Conservation (phyloP, 192 early-diverging fungal genomes). For the Coemansia sp. region DNA sequence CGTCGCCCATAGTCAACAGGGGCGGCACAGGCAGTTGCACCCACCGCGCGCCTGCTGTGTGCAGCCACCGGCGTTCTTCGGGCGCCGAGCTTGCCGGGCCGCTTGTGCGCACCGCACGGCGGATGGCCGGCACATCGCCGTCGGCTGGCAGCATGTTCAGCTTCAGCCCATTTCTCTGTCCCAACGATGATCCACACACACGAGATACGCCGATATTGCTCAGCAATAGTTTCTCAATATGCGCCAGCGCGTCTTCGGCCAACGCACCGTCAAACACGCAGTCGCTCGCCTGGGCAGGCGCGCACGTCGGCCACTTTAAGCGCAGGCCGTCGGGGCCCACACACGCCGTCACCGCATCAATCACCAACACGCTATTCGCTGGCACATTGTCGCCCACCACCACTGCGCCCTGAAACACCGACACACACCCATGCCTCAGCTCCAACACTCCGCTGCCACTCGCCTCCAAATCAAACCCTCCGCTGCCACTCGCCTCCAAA, state of each 20-base stretch:
- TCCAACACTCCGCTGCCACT: background rate
- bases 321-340: background rate
- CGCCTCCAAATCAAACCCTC: background rate
- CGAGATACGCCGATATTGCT: constrained; percentile 22
- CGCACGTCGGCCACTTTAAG: constrained; percentile 34
- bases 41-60: constrained; percentile 11
- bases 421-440: constrained; percentile 5
- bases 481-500: background rate
- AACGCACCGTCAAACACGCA: background rate
- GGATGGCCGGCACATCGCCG: constrained; percentile 7
- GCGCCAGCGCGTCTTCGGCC: constrained; percentile 15
- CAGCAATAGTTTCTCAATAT: constrained; percentile 31
- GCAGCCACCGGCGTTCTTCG: constrained; percentile 21
- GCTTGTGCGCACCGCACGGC: constrained; percentile 5
- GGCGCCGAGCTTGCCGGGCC: constrained; percentile 30
- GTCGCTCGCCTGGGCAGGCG: background rate
- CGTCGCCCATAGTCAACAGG: background rate
- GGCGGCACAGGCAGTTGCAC: constrained; percentile 23
- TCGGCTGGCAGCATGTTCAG: background rate
- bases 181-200: constrained; percentile 8
- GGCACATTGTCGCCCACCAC: constrained; percentile 1
- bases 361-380: background rate
- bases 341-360: constrained; percentile 6
- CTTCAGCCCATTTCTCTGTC: background rate
- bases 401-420: constrained; percentile 23